Percentiles rank a stretch among this genome's conserved stretches.
Conservation (phyloP, 345 rosid genomes). For the Eucalyptus sp. region DNA sequence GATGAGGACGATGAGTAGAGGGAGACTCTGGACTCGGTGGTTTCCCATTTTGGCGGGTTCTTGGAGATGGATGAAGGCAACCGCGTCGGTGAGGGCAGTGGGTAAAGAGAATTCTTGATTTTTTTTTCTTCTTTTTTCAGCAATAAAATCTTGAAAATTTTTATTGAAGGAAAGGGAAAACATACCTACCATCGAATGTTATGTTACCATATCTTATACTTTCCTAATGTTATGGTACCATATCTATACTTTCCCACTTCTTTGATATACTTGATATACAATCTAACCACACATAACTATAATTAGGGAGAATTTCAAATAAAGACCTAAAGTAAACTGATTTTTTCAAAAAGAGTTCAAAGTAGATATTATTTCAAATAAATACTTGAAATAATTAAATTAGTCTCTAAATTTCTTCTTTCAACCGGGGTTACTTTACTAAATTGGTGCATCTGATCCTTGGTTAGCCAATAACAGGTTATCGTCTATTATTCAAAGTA, state of each 20-base stretch:
- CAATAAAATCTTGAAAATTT: neutral
- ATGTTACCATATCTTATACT: no score
- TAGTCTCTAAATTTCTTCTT: neutral
- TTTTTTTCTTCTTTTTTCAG: neutral
- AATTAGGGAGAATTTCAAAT: fast-evolving
- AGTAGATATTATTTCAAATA: fast-evolving
- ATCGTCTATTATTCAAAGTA: fast-evolving
- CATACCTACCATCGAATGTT: neutral
- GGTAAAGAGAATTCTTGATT: neutral
- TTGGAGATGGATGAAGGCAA: neutral
- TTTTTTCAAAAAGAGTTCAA: no score
- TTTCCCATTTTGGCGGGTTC: neutral
- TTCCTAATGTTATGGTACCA: no score
- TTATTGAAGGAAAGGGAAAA: neutral
- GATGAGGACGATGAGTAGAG: neutral
- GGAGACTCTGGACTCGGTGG: neutral
- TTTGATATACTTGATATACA: fast-evolving
- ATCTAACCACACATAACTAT: fast-evolving
- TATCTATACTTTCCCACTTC: neutral
- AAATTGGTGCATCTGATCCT: neutral
- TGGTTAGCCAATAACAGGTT: fast-evolving
- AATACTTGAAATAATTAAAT: fast-evolving
- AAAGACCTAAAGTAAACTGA: fast-evolving
- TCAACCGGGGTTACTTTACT: fast-evolving
- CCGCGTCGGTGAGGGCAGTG: neutral